Base-by-base conservation (phyloP, 768 basidiomycete species). In the Termitomyces eurrhizus region DNA sequence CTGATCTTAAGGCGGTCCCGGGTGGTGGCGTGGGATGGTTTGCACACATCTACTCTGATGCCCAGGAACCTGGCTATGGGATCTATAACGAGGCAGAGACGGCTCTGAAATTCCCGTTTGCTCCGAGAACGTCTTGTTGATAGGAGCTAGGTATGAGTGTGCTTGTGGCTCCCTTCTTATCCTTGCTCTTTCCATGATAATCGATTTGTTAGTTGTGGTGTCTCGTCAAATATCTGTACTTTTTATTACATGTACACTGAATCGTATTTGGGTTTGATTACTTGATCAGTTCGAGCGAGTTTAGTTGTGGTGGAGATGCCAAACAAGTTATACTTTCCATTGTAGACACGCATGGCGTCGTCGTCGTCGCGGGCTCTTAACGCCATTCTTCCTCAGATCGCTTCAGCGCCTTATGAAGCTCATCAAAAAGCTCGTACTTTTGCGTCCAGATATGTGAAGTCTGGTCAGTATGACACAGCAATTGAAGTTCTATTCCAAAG, bases 351-450 rank as follows among this genome's bases (percentile, higher is more conserved):
- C 5, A 68, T 69, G 68, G 63, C 64, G 56, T 65, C 72, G 52
- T 74, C 86, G 18, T 87, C 87, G 37, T 74, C 86, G 35, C 80
- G 83, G 61, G 92, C 92, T 50, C 77, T 93, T 13, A 84, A 83
- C 62, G 90, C 89, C 11, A 92, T 90, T 65, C 76, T 89, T 60
- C 92, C 86, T 12, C 82, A 88, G 52, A 88, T 95, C 54, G 72
- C 81, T 6, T 78, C 79, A 11, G 84, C 88, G 11, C 92, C 94
- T 39, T 97, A 97, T 72, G 93, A 95, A 62, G 95, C 95, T 0
- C 96, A 98, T 67, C 95, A 98, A 73, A 98, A 98, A 75, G 93
- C 95, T 11, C 85, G 96, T 32, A 98, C 95, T 18, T 97, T 96
- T 65, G 93, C 93, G 5, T 88, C 95, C 4, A 83, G 95, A 67